Percentiles rank a stretch among this genome's conserved stretches.
Evolutionary conservation across 352 stramenopile species (phyloP).

Genomic region (Albugo laibachii): DNA sequence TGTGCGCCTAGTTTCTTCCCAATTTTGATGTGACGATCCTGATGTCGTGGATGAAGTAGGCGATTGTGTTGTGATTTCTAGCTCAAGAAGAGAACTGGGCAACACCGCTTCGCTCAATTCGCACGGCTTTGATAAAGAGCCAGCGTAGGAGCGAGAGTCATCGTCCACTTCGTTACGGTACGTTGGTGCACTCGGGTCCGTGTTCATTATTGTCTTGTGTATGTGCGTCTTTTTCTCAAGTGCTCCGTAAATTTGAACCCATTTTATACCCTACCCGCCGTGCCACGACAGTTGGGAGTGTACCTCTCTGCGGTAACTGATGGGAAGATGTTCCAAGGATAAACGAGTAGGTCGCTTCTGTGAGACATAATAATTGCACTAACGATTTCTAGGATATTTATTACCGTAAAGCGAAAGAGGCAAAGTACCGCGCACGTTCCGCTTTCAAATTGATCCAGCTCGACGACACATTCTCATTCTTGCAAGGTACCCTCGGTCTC

Average conservation of each 20-base stretch:
- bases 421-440: slow-evolving; percentile 92
- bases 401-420: slow-evolving; percentile 84
- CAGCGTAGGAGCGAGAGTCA: too few species aligned
- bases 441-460: slow-evolving; percentile 99
- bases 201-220: not conserved
- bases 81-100: too few species aligned
- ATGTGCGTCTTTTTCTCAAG: not conserved
- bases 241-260: too few species aligned
- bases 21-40: not conserved
- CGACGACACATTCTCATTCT: slow-evolving; percentile 94
- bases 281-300: too few species aligned
- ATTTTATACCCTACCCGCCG: too few species aligned
- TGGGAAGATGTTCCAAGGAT: slow-evolving; percentile 83
- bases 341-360: slow-evolving; percentile 45
- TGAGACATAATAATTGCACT: not conserved
- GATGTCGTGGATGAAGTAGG: too few species aligned
- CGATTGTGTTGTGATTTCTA: too few species aligned
- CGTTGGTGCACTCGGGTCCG: not conserved
- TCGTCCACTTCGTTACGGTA: not conserved
- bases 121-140: too few species aligned
- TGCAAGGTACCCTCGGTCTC: slow-evolving; percentile 19
- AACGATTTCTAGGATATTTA: slow-evolving; percentile 63
- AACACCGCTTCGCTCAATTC: too few species aligned
- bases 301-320: slow-evolving; percentile 7
- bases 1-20: slow-evolving; percentile 10